Evolutionary conservation across 73 alveolate species (phyloP).

Genomic region (Loxodes magnus): DNA sequence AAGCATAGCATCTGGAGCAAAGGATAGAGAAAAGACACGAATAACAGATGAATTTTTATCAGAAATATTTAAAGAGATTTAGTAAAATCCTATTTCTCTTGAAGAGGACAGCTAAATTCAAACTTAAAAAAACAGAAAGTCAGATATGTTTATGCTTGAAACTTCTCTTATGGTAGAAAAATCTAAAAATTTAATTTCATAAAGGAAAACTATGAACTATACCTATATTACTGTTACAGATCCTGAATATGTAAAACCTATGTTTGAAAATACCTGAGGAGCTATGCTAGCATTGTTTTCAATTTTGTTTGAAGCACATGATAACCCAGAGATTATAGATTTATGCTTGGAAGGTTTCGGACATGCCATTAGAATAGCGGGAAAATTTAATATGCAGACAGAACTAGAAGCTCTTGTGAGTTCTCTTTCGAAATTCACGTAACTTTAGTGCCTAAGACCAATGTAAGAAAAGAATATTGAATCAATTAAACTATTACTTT

Average conservation of each 20-base stretch:
- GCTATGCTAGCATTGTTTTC: conserved; percentile 61
- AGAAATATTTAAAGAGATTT: no score
- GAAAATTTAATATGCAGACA: conserved; percentile 38
- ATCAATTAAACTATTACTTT: conserved; percentile 40
- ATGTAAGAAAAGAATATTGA: conserved; percentile 51
- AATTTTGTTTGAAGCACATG: conserved; percentile 55
- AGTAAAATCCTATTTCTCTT: no score
- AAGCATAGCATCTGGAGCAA: no score
- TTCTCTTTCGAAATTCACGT: conserved; percentile 48
- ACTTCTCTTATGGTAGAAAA: no score
- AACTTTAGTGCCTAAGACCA: conserved; percentile 20
- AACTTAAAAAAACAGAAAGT: no score
- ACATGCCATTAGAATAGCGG: conserved; percentile 44
- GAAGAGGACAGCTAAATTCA: no score
- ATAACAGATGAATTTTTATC: no score
- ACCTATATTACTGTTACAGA: conserved; percentile 26
- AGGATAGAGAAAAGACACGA: no score
- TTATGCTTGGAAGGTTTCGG: conserved; percentile 49
- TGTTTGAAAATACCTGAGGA: conserved; percentile 48
- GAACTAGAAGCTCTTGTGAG: conserved; percentile 58
- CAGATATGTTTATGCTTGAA: no score
- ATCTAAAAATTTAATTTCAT: no score
- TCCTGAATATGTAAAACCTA: conserved; percentile 34
- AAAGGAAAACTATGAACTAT: neutral
- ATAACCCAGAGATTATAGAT: conserved; percentile 26